A percentile compares a stretch with the other conserved stretches of the same genome.
Evolutionary conservation across 345 rosid species (phyloP).

Genomic region (Cochlearia excelsa): DNA sequence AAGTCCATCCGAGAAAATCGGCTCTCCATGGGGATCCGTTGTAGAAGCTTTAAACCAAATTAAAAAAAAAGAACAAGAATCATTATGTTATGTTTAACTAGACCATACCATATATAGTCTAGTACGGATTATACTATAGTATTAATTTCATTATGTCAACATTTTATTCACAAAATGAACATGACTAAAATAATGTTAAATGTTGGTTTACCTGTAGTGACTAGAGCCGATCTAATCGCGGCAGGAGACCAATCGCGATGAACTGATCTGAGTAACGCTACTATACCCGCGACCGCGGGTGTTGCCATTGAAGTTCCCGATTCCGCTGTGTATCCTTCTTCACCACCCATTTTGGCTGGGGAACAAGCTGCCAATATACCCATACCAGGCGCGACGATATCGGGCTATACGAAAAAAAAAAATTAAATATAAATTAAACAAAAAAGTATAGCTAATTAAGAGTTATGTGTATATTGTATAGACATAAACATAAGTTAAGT

Average conservation of each 20-base stretch:
- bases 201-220: slow-evolving; percentile 33
- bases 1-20: slow-evolving; percentile 41
- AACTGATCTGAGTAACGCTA: slow-evolving; percentile 37
- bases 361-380: slow-evolving; percentile 36
- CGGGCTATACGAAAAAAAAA: slow-evolving; percentile 32
- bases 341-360: slow-evolving; percentile 5
- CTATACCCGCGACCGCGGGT: slow-evolving; percentile 40
- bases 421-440: no score
- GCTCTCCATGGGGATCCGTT: slow-evolving; percentile 38
- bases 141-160: not conserved
- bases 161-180: not conserved
- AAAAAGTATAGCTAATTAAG: no score
- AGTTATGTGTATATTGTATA: not conserved
- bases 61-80: not conserved
- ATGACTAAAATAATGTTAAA: not conserved
- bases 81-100: no score
- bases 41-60: slow-evolving; percentile 26
- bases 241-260: slow-evolving; percentile 46
- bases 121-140: no score
- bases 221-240: slow-evolving; percentile 42
- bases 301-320: slow-evolving; percentile 49
- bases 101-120: no score
- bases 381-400: slow-evolving; percentile 44
- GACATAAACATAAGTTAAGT: not conserved
- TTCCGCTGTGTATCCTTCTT: slow-evolving; percentile 12